A percentile compares a stretch with the other conserved stretches of the same genome.
Evolutionary conservation across 177 flowering plant species (phyloP).

Genomic region (Telopea speciosissima): DNA sequence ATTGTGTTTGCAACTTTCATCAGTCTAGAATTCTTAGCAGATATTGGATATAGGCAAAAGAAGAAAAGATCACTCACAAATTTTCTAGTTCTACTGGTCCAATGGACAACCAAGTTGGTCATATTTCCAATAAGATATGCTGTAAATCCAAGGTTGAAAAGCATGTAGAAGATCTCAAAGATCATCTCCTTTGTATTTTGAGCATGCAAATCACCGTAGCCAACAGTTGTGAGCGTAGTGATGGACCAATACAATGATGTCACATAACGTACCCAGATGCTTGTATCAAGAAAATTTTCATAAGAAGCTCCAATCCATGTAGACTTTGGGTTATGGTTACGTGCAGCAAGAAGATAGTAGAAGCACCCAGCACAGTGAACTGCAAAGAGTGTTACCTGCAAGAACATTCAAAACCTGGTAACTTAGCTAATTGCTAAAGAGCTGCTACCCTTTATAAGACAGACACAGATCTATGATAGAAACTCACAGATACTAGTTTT

Average conservation of each 20-base stretch:
- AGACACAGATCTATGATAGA: background rate
- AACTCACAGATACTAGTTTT: background rate
- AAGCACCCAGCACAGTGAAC: background rate
- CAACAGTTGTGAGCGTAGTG: slow-evolving; percentile 20
- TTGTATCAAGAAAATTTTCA: background rate
- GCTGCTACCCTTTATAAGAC: background rate
- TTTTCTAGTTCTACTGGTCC: slow-evolving; percentile 19
- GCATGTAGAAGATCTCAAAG: slow-evolving; percentile 14
- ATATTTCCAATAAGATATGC: slow-evolving; percentile 25
- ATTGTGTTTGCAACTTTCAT: background rate
- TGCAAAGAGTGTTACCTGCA: background rate
- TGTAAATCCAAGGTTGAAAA: slow-evolving; percentile 18
- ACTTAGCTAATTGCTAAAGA: background rate
- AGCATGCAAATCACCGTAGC: slow-evolving; percentile 24
- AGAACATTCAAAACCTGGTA: background rate
- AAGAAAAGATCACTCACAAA: background rate
- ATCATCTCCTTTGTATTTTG: slow-evolving; percentile 18
- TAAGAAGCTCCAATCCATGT: background rate
- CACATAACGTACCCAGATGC: background rate
- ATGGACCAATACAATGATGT: slow-evolving; percentile 19
- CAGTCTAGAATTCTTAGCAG: background rate
- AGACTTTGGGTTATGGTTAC: background rate
- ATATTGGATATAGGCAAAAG: background rate
- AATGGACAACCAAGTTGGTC: slow-evolving; percentile 24
- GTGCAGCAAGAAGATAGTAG: background rate